Conservation (phyloP, 345 rosid genomes). For the Conringia planisiliqua region DNA sequence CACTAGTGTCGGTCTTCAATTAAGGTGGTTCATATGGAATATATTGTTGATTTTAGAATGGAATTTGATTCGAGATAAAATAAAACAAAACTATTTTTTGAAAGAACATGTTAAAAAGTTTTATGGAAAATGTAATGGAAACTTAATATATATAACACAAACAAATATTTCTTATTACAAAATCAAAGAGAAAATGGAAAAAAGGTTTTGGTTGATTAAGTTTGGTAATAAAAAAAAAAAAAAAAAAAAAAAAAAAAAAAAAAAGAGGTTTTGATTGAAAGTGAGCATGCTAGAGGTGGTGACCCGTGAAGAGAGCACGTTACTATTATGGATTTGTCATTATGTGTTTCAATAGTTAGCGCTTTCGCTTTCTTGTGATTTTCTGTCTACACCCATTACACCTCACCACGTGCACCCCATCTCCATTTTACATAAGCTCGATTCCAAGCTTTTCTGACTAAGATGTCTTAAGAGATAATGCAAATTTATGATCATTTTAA, state of each 20-base stretch:
- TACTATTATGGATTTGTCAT: constrained; percentile 25
- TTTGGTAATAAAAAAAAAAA: background rate
- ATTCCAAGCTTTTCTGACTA: background rate
- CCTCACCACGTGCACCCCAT: constrained; percentile 31
- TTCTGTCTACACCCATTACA: constrained; percentile 20
- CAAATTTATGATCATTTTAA: background rate
- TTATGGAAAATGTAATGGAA: background rate
- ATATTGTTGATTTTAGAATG: background rate
- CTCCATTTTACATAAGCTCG: background rate
- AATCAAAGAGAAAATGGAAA: background rate
- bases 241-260: background rate
- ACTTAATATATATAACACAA: background rate
- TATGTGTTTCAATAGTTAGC: constrained; percentile 20
- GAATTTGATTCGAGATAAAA: background rate
- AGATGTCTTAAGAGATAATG: background rate
- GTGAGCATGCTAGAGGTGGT: constrained; percentile 25
- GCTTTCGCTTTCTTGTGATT: constrained; percentile 35
- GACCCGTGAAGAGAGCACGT: constrained; percentile 38
- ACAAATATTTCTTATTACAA: background rate
- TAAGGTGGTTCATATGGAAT: background rate
- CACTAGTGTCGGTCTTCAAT: background rate
- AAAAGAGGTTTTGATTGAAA: constrained; percentile 13
- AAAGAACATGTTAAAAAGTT: background rate
- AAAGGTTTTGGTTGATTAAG: background rate
- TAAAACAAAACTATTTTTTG: background rate